These are phyloP conservation scores for Mortierella sp. DNA, from an alignment of 371 early-diverging fungal genomes.

Conservation along the genomic window DNA sequence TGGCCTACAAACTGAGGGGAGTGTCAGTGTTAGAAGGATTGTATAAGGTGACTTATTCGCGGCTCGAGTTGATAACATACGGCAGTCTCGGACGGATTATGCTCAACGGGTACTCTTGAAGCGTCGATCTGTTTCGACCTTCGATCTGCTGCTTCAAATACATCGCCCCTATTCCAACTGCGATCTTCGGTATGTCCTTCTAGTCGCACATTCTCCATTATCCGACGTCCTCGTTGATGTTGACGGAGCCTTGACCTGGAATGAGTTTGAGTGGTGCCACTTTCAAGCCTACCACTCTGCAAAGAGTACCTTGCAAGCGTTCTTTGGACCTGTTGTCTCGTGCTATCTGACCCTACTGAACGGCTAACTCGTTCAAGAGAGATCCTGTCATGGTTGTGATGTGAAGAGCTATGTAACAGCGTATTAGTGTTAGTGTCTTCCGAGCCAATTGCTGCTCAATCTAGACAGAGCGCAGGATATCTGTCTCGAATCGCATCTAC, in stretches of 20 bases:
- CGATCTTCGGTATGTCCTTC: not conserved
- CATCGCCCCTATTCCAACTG: not conserved
- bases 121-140: constrained; percentile 19
- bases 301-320: constrained; percentile 4
- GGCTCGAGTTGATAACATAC: too few relatives aligned
- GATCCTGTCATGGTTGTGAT: not conserved
- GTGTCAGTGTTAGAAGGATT: too few relatives aligned
- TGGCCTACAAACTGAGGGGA: constrained; percentile 55
- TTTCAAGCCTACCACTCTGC: too few relatives aligned
- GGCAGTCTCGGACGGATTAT: constrained; percentile 12
- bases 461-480: too few relatives aligned
- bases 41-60: not conserved
- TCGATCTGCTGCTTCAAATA: not conserved
- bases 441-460: too few relatives aligned
- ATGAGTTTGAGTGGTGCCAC: not conserved
- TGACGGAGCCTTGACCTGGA: not conserved
- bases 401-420: not conserved
- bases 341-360: not conserved
- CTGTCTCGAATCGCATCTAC: too few relatives aligned
- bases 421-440: too few relatives aligned
- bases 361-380: not conserved
- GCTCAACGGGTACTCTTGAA: constrained; percentile 10
- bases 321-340: constrained; percentile 4
- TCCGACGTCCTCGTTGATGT: too few relatives aligned
- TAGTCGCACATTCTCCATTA: too few relatives aligned